Evolutionary conservation across 805 yeast species (phyloP).

Genomic region (Nakazawaea siamensis): DNA sequence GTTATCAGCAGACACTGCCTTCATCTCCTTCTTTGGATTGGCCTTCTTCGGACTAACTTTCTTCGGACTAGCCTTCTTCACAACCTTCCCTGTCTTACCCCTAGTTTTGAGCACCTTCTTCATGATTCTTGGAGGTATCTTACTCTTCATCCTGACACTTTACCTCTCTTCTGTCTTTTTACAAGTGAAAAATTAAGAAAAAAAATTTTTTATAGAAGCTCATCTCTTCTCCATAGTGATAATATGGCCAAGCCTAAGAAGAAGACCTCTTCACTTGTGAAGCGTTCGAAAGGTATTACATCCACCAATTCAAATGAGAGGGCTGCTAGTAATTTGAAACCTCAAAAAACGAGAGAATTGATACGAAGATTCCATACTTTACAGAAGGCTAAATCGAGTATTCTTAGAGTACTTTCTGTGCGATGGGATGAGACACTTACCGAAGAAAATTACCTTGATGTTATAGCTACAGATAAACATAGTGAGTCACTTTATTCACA

Average conservation of each 20-base stretch:
- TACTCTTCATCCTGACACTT: slow-evolving; percentile 3
- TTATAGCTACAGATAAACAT: slow-evolving; percentile 9
- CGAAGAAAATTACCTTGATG: slow-evolving; percentile 14
- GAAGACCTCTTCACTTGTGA: too few species aligned
- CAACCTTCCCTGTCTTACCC: too few species aligned
- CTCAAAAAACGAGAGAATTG: slow-evolving; percentile 61
- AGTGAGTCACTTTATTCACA: slow-evolving; percentile 8
- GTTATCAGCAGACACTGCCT: slow-evolving; percentile 38
- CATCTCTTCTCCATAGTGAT: too few species aligned
- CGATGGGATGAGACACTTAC: slow-evolving; percentile 15
- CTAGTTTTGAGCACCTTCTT: slow-evolving; percentile 7
- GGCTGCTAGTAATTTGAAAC: slow-evolving; percentile 43
- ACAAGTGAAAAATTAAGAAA: too few species aligned
- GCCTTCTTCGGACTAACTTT: slow-evolving; percentile 1
- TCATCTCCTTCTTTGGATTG: slow-evolving; percentile 11
- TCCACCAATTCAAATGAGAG: too few species aligned
- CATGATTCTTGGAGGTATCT: slow-evolving; percentile 5
- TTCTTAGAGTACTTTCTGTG: slow-evolving; percentile 25
- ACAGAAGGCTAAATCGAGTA: slow-evolving; percentile 41
- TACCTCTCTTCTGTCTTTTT: slow-evolving; percentile 16
- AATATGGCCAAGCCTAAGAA: too few species aligned
- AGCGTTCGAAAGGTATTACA: too few species aligned
- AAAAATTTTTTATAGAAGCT: too few species aligned
- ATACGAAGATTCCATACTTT: slow-evolving; percentile 74
- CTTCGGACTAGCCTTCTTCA: slow-evolving; percentile 1